phyloP scores from a whole-genome alignment of 106 monocot genomes.

The Hemerocallis citrina region DNA sequence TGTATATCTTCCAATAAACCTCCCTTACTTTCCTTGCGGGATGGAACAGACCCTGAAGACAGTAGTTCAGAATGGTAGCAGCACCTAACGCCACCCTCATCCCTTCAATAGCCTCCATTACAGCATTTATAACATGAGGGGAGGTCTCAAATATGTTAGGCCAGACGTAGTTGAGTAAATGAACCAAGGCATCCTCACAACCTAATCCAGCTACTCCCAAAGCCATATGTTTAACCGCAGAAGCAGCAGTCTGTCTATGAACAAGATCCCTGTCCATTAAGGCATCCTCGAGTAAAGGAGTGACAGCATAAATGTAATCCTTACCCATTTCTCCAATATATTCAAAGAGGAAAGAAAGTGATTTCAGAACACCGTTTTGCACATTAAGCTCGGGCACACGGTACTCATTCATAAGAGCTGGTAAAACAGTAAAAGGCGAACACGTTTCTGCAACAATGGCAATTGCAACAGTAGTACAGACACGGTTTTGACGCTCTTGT shows the following conservation, averaged over 20 bases:
- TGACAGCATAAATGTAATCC: constrained; percentile 97
- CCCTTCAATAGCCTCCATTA: constrained; percentile 98
- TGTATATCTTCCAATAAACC: constrained; percentile 99
- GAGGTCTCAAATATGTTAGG: constrained; percentile 97
- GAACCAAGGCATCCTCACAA: constrained; percentile 92
- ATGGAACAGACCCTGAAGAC: constrained; percentile 96
- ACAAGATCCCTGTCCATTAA: constrained; percentile 95
- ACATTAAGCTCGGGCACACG: constrained; percentile 94
- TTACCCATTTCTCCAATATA: constrained; percentile 99
- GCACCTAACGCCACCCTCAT: constrained; percentile 95
- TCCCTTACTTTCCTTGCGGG: constrained; percentile 96
- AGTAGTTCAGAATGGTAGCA: constrained; percentile 83
- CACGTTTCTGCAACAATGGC: constrained; percentile 98
- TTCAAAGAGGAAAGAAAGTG: constrained; percentile 96
- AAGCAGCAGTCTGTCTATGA: constrained; percentile 96
- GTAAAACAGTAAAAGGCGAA: constrained; percentile 94
- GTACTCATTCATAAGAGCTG: constrained; percentile 97
- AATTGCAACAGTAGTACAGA: constrained; percentile 95
- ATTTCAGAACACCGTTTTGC: constrained; percentile 93
- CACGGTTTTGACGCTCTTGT: constrained; percentile 95
- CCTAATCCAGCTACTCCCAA: constrained; percentile 94
- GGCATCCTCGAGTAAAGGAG: constrained; percentile 94
- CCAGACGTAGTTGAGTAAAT: constrained; percentile 93
- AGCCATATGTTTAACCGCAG: constrained; percentile 98
- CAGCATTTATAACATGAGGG: constrained; percentile 97